A percentile compares a stretch with the other conserved stretches of the same genome.
These are phyloP conservation scores for Eruca vesicaria DNA, from an alignment of 441 rosid species.

Conservation along the genomic window DNA sequence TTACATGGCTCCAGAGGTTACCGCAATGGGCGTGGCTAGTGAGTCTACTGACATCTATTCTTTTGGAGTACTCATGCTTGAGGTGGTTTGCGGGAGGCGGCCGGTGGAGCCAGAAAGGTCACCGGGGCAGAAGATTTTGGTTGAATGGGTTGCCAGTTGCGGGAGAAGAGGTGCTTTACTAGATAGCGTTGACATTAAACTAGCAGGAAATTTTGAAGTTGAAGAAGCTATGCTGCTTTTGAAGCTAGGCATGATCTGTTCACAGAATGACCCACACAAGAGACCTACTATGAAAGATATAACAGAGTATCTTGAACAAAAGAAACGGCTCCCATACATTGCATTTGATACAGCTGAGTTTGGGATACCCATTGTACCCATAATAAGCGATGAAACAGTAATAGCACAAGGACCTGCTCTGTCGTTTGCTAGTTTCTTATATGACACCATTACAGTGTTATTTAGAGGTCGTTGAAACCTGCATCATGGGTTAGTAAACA, in stretches of 20 bases:
- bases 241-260: constrained; percentile 50
- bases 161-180: constrained; percentile 38
- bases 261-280: constrained; percentile 27
- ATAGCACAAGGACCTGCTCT: neutral
- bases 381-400: neutral
- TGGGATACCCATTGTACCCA: neutral
- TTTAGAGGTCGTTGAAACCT: constrained; percentile 5
- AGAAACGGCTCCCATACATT: neutral
- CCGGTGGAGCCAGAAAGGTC: constrained; percentile 31
- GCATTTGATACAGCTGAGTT: constrained; percentile 7
- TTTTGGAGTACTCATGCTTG: neutral
- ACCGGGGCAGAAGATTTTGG: constrained; percentile 31
- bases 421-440: constrained; percentile 13
- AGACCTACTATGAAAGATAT: constrained; percentile 42
- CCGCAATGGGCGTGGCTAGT: neutral
- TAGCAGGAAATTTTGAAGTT: constrained; percentile 34
- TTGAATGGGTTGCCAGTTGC: constrained; percentile 41
- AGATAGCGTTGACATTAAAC: constrained; percentile 34
- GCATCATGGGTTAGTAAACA: neutral
- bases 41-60: neutral
- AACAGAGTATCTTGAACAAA: constrained; percentile 36
- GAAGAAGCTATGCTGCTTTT: constrained; percentile 49
- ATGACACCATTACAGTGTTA: constrained; percentile 16
- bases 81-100: constrained; percentile 4
- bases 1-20: constrained; percentile 9